phyloP scores from a whole-genome alignment of 208 protist genomes.

The Angomonas ambiguus region DNA sequence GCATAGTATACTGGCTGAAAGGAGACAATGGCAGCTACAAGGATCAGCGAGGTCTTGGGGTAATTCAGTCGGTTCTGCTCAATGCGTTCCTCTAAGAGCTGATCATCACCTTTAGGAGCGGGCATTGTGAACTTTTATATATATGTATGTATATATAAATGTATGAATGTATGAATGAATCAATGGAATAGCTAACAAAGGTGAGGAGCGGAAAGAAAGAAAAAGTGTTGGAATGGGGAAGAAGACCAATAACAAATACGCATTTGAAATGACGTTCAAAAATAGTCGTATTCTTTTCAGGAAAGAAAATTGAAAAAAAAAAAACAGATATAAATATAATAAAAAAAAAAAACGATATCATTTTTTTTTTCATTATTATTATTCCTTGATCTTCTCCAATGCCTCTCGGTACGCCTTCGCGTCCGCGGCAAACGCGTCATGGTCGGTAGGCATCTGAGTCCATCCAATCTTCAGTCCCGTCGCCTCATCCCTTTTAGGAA shows the following conservation, averaged over 20 bases:
- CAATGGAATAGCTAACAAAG: background rate
- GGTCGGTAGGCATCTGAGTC: slow-evolving; percentile 55
- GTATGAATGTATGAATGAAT: background rate
- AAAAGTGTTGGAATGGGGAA: background rate
- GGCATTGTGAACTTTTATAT: background rate
- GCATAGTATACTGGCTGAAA: slow-evolving; percentile 86
- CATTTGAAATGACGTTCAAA: no score
- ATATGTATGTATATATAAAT: background rate
- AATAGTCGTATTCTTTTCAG: no score
- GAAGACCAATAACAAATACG: background rate
- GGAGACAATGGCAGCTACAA: slow-evolving; percentile 56
- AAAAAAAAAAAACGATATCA: background rate
- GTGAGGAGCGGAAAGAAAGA: background rate
- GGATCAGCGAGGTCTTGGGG: slow-evolving; percentile 55
- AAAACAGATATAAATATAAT: background rate
- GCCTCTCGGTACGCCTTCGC: slow-evolving; percentile 54
- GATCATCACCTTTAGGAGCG: slow-evolving; percentile 37
- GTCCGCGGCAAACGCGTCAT: slow-evolving; percentile 53
- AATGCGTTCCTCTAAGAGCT: slow-evolving; percentile 81
- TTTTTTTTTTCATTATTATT: slow-evolving; percentile 18
- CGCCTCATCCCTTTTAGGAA: slow-evolving; percentile 68
- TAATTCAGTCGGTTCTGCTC: slow-evolving; percentile 79
- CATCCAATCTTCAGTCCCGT: slow-evolving; percentile 70
- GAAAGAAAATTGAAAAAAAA: slow-evolving; percentile 12
- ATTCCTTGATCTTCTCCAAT: slow-evolving; percentile 47